phyloP scores from a whole-genome alignment of 371 early-diverging fungal genomes.

The Funneliformis caledonium region DNA sequence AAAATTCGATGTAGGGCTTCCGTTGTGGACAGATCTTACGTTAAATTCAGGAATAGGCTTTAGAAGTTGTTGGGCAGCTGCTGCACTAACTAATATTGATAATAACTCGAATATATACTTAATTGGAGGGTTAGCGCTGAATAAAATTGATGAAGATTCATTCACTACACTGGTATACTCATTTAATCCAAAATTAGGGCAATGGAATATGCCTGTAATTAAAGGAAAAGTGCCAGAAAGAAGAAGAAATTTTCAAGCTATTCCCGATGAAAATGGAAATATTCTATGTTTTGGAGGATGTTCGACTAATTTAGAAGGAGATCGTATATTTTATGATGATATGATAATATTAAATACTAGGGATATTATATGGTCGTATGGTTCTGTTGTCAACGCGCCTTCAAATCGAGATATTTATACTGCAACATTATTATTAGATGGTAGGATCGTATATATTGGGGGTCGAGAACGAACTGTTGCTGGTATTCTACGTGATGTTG shows the following conservation, averaged over 20 bases:
- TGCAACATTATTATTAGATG: background rate
- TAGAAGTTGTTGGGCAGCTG: too few relatives aligned
- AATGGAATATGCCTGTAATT: background rate
- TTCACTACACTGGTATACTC: background rate
- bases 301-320: too few relatives aligned
- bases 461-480: background rate
- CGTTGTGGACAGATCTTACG: too few relatives aligned
- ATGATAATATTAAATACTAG: conserved; percentile 10
- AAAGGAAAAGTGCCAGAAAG: background rate
- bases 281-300: conserved; percentile 10
- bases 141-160: background rate
- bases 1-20: too few relatives aligned
- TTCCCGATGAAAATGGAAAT: background rate
- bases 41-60: too few relatives aligned
- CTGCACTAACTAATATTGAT: too few relatives aligned
- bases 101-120: background rate
- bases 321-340: background rate
- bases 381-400: background rate
- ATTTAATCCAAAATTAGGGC: too few relatives aligned
- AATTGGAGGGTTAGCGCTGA: background rate
- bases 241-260: background rate
- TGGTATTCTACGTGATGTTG: background rate
- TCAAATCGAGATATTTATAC: background rate
- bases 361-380: background rate
- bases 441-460: conserved; percentile 12